A percentile compares a stretch with the other conserved stretches of the same genome.
phyloP scores from a whole-genome alignment of 108 stramenopile species.

The Nitzschia palea region DNA sequence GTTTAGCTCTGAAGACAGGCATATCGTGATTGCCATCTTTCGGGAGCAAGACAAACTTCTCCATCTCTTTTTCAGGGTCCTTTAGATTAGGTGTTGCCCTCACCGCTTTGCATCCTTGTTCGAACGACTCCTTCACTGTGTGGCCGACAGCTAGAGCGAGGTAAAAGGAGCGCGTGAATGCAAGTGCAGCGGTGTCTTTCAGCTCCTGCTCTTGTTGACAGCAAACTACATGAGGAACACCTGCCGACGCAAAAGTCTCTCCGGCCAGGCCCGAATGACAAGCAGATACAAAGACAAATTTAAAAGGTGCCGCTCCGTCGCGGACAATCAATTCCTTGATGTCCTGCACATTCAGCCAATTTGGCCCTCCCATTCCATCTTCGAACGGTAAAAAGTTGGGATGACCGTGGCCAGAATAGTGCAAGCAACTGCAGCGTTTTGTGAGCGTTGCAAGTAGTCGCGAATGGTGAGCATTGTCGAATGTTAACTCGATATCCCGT shows the following conservation, averaged over 20 bases:
- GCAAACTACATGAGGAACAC: constrained; percentile 94
- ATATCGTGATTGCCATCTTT: constrained; percentile 82
- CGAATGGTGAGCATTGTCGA: constrained; percentile 76
- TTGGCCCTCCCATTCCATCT: constrained; percentile 80
- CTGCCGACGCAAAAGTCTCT: constrained; percentile 87
- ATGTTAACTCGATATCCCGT: constrained; percentile 70
- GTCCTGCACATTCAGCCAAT: constrained; percentile 63
- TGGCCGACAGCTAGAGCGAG: constrained; percentile 73
- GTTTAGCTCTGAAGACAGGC: constrained; percentile 66
- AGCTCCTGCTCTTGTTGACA: constrained; percentile 82
- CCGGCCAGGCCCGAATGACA: constrained; percentile 86
- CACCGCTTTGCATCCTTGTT: constrained; percentile 83
- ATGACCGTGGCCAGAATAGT: constrained; percentile 88
- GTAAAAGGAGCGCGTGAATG: constrained; percentile 86
- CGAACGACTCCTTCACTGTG: constrained; percentile 84
- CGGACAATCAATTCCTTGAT: constrained; percentile 59
- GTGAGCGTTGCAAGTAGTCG: constrained; percentile 66
- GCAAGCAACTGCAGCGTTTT: constrained; percentile 66
- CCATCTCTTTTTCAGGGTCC: constrained; percentile 62
- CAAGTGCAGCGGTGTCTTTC: constrained; percentile 80
- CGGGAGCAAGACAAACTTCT: constrained; percentile 84
- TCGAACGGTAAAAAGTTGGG: constrained; percentile 74
- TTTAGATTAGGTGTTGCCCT: constrained; percentile 65
- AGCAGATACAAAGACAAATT: constrained; percentile 94
- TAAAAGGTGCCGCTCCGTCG: constrained; percentile 57